Evolutionary conservation across 2,329 filamentous ascomycete genomes (phyloP).

Genomic region (Venturia nashicola): DNA sequence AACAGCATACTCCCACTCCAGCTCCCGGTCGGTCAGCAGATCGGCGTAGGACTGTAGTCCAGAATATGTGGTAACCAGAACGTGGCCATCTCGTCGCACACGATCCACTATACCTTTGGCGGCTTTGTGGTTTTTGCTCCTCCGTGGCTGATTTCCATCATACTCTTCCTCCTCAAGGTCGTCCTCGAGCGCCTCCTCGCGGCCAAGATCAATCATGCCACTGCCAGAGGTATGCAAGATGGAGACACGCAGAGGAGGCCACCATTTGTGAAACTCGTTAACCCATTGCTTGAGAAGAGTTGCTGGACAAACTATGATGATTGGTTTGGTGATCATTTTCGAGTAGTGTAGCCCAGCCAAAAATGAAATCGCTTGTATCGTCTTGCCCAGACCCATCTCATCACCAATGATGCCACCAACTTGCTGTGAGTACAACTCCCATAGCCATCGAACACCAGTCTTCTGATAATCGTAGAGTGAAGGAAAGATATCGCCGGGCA

Average conservation of each 20-base stretch:
- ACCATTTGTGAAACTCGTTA: constrained; percentile 97
- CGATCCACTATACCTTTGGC: constrained; percentile 72
- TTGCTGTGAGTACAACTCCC: constrained; percentile 77
- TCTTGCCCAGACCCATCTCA: constrained; percentile 98
- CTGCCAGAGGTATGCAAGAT: constrained; percentile 93
- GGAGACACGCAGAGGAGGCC: constrained; percentile 93
- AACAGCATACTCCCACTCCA: constrained; percentile 87
- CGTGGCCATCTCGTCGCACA: constrained; percentile 74
- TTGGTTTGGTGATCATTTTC: constrained; percentile 67
- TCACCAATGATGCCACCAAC: constrained; percentile 93
- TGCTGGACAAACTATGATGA: constrained; percentile 85
- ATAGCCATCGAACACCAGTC: constrained; percentile 91
- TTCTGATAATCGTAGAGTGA: constrained; percentile 95
- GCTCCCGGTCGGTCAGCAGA: constrained; percentile 64
- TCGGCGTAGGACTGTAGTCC: constrained; percentile 88
- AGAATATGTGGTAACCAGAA: constrained; percentile 90
- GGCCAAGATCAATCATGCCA: constrained; percentile 75
- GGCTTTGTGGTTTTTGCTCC: constrained; percentile 49
- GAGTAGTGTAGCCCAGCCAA: constrained; percentile 88
- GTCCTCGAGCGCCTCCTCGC: constrained; percentile 50
- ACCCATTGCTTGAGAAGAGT: constrained; percentile 97
- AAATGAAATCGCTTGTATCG: constrained; percentile 69
- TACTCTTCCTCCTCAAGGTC: constrained; percentile 40
- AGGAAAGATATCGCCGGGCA: constrained; percentile 88
- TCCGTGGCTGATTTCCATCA: constrained; percentile 17